Evolutionary conservation across 768 basidiomycete species (phyloP).

Genomic region (Tricholoma sp.): DNA sequence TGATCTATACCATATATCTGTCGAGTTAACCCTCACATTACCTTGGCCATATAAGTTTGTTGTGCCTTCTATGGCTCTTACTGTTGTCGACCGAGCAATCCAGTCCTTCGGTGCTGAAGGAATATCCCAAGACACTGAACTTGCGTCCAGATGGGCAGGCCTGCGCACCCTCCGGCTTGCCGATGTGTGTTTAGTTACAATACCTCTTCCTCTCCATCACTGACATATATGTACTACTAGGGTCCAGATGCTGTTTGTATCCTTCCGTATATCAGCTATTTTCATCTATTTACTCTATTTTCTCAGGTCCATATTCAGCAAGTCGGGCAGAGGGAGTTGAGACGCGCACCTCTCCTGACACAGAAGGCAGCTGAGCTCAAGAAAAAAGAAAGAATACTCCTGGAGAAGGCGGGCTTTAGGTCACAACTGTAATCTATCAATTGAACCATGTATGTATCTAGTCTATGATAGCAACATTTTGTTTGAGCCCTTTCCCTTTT

Average conservation of each 20-base stretch:
- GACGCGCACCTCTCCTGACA: conserved; percentile 60
- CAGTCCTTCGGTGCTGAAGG: conserved; percentile 98
- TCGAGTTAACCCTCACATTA: not conserved
- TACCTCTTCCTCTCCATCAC: conserved; percentile 4
- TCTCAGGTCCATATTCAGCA: conserved; percentile 88
- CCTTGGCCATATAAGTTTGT: conserved; percentile 60
- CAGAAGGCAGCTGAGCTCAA: conserved; percentile 50
- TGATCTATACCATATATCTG: not conserved
- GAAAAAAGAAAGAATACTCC: conserved; percentile 55
- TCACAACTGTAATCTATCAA: conserved; percentile 40
- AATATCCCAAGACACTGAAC: conserved; percentile 80
- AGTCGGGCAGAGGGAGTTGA: conserved; percentile 86
- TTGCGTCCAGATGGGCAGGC: conserved; percentile 74
- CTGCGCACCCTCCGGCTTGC: conserved; percentile 86
- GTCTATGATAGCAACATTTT: no score
- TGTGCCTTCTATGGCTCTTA: conserved; percentile 85
- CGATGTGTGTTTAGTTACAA: conserved; percentile 48
- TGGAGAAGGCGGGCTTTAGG: conserved; percentile 59
- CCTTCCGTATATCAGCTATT: not conserved
- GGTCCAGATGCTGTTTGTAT: conserved; percentile 71
- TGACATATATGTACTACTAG: conserved; percentile 26
- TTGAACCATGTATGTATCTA: not conserved
- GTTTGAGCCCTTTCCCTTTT: no score
- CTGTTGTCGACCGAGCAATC: conserved; percentile 91
- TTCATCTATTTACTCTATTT: conserved; percentile 8